Evolutionary conservation across 1,284 basidiomycete species (phyloP), one percentile per base, ranked within the genome.

Genomic region (Ceratobasidium sp.): DNA sequence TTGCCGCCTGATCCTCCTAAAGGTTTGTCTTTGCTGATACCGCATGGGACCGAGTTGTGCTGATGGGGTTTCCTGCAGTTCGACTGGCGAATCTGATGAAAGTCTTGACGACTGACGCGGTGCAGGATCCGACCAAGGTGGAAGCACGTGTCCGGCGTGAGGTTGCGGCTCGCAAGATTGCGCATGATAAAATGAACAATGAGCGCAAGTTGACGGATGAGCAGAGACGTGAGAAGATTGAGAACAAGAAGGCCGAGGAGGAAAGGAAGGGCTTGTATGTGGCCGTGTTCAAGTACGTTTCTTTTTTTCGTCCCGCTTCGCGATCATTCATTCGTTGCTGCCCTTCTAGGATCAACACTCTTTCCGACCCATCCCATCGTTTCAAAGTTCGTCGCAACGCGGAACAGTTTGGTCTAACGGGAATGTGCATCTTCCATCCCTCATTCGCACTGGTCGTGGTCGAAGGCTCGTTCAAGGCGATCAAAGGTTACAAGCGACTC

Each of bases 301-400:
- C 34, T 50, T 41, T 23, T 39, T 16, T 50, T 21, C 72, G 55
- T 67, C 21, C 64, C 77, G 14, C 73, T 41, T 45, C 70, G 41
- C 10, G 9, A 45, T 71, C 45, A 57, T 21, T 26, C 18, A 32
- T 46, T 30, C 14, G 41, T 71, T 71, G 8, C n/a, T n/a, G n/a
- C n/a, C n/a, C n/a, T n/a, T n/a, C n/a, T 76, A 94, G 93, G 82
- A 86, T 99, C 76, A 92, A 92, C 79, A 92, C 89, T 72, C 88
- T 99, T 55, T 87, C 90, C n/a, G 95, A 98, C 79, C 94, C 92
- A 0, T 86, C 93, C 16, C 97, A 99, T 78, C 91, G 92, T 75
- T 98, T 96, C 86, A 99, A 99, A 83, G 93, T 98, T 48, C 89
- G 93, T 74, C 94, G 93, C 84, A 99, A 98, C 78, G 97, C 97